These are phyloP conservation scores for Rhodotorula glutinis DNA, from an alignment of 1,284 basidiomycete species.

Conservation along the genomic window DNA sequence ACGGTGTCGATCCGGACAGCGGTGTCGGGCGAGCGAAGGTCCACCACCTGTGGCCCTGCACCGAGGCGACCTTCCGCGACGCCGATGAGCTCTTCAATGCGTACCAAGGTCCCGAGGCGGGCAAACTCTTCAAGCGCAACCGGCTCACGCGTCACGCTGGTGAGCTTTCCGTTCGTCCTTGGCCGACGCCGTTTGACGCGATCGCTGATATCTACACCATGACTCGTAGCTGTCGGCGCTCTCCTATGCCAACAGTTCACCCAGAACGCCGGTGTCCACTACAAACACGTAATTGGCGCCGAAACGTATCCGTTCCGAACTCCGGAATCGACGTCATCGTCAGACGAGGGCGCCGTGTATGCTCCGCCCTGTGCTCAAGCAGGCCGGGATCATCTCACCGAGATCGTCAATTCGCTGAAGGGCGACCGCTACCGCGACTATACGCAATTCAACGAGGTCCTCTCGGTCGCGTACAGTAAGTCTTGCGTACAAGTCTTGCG, in stretches of 20 bases:
- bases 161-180: not conserved
- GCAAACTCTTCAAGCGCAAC: slow-evolving; percentile 25
- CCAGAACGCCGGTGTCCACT: slow-evolving; percentile 14
- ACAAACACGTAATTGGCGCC: slow-evolving; percentile 27
- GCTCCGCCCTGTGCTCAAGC: slow-evolving; percentile 18
- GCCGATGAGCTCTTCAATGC: slow-evolving; percentile 27
- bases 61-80: not conserved
- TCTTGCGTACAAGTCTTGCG: not conserved
- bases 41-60: slow-evolving; percentile 27
- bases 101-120: slow-evolving; percentile 23
- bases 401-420: slow-evolving; percentile 7
- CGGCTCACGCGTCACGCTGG: slow-evolving; percentile 10
- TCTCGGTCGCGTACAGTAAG: slow-evolving; percentile 36
- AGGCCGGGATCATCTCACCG: slow-evolving; percentile 19
- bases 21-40: slow-evolving; percentile 11
- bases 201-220: not conserved
- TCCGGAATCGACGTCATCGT: not conserved
- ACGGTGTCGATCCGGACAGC: not conserved
- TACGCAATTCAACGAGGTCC: slow-evolving; percentile 33
- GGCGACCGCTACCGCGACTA: not conserved
- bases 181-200: not conserved
- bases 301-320: slow-evolving; percentile 25
- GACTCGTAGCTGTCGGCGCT: slow-evolving; percentile 2
- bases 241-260: slow-evolving; percentile 29
- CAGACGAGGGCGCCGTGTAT: not conserved